These are phyloP conservation scores for Phytopythium cucurbitacearum DNA, from an alignment of 352 stramenopile genomes.

Conservation along the genomic window DNA sequence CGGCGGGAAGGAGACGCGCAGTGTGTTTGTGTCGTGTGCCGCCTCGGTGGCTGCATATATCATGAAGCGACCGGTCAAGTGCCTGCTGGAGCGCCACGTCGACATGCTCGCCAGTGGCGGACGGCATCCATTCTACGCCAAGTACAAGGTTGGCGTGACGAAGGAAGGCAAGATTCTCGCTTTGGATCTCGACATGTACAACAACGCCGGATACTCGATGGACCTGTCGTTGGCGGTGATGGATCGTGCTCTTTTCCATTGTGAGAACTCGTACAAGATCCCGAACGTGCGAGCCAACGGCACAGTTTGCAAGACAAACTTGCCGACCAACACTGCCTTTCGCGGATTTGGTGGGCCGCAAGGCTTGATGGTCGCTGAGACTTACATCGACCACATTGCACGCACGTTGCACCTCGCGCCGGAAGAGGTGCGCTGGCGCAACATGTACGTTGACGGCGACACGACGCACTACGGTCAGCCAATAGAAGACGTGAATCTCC, in stretches of 20 bases:
- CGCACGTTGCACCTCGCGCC: slow-evolving; percentile 62
- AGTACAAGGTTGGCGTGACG: slow-evolving; percentile 90
- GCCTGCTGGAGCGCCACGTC: slow-evolving; percentile 91
- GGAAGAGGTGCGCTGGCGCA: slow-evolving; percentile 74
- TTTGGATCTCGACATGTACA: slow-evolving; percentile 92
- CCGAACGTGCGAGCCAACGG: slow-evolving; percentile 87
- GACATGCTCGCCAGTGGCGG: slow-evolving; percentile 94
- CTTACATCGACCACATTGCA: slow-evolving; percentile 95
- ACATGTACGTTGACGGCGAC: slow-evolving; percentile 91
- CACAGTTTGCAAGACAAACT: slow-evolving; percentile 92
- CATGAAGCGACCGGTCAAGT: slow-evolving; percentile 85
- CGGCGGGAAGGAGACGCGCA: slow-evolving; percentile 95
- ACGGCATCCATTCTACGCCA: slow-evolving; percentile 91
- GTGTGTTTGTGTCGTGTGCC: slow-evolving; percentile 88
- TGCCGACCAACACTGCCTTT: slow-evolving; percentile 95
- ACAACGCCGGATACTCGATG: slow-evolving; percentile 93
- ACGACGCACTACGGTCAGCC: slow-evolving; percentile 92
- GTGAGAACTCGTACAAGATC: slow-evolving; percentile 94
- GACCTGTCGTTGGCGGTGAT: slow-evolving; percentile 94
- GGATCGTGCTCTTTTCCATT: slow-evolving; percentile 94
- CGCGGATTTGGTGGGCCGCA: slow-evolving; percentile 95
- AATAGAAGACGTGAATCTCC: slow-evolving; percentile 91
- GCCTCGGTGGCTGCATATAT: slow-evolving; percentile 89
- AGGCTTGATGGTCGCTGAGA: slow-evolving; percentile 89
- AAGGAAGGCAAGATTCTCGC: slow-evolving; percentile 84